A percentile compares a stretch with the other conserved stretches of the same genome.
These are phyloP conservation scores for Prosopis cineraria DNA, from an alignment of 306 rosid species.

Conservation along the genomic window DNA sequence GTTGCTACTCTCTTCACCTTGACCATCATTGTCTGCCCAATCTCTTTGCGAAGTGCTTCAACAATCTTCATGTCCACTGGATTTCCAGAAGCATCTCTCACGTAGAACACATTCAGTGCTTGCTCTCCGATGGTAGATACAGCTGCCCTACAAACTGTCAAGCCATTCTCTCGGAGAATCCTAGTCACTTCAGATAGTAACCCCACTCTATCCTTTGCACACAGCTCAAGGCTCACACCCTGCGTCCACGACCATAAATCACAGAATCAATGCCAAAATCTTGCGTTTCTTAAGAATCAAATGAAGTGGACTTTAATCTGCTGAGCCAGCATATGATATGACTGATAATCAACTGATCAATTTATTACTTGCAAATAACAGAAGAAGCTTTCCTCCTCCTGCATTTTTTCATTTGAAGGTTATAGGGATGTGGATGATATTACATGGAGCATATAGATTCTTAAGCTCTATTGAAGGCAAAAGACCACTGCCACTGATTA, in stretches of 20 bases:
- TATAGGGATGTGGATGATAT: constrained; percentile 43
- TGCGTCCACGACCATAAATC: constrained; percentile 44
- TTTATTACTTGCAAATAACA: constrained; percentile 7
- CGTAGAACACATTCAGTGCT: constrained; percentile 60
- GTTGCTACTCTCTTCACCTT: constrained; percentile 56
- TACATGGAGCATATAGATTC: constrained; percentile 46
- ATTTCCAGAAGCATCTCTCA: constrained; percentile 59
- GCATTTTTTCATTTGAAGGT: constrained; percentile 16
- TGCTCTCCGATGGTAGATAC: constrained; percentile 64
- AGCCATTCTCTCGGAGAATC: constrained; percentile 71
- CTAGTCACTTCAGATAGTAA: constrained; percentile 77
- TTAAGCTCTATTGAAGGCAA: constrained; percentile 54
- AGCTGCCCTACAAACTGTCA: constrained; percentile 67
- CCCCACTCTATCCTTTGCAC: constrained; percentile 76
- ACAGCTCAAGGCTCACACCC: constrained; percentile 76
- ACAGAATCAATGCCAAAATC: constrained; percentile 35
- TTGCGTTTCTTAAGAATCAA: not conserved
- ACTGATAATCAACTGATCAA: not conserved
- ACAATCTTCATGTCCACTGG: constrained; percentile 49
- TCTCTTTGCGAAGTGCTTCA: constrained; percentile 56
- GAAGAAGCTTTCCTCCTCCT: not conserved
- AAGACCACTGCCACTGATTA: constrained; percentile 44
- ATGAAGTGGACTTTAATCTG: not conserved
- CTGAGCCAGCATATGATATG: not conserved
- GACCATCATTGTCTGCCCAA: constrained; percentile 55